Evolutionary conservation across 2,329 filamentous ascomycete genomes (phyloP), one percentile per base, ranked within the genome.

Genomic region (Grosmannia penicillata): DNA sequence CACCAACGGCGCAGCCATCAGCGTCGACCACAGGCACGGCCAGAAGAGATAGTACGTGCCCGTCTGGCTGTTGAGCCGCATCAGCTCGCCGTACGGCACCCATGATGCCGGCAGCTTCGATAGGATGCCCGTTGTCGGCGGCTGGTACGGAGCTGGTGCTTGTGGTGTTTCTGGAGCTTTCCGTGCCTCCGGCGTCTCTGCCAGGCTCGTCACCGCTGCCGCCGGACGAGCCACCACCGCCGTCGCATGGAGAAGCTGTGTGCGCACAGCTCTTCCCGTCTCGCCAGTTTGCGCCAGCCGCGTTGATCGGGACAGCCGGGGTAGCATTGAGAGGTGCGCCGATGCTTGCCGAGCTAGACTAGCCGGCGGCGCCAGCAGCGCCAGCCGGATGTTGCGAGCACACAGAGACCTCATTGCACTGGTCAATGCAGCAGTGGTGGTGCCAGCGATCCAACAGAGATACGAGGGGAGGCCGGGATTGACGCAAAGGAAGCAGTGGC

Each of bases 41-140:
- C 87, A 82, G 63, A 79, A 89, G 43, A 93, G 75, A 53, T 91
- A 91, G 60, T 85, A 82, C 2, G 82, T 82, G 33, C 85, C 85
- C 0, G 76, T 70, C 1, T 83, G 85, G 51, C 85, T 91, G 57
- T 91, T 78, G 34, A 93, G 64, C 35, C 86, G 79, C 50, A 82
- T 71, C 13, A 93, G 71, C 54, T 93, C 84, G 34, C 76, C 84
- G 52, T 91, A 93, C 1, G 84, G 85, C 4, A 91, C 66, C 66
- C 77, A 76, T 39, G 78, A 71, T 17, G 60, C 45, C 2, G 85
- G 85, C 3, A 93, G 63, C 37, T 65, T 57, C 3, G 83, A 79
- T 23, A 93, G 60, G 6, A 91, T 51, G 13, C 85, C 83, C 1
- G 72, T 73, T 14, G 63, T 77, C 3, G 84, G 82, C n/a, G 77